Evolutionary conservation across 2,329 filamentous ascomycete genomes (phyloP), one percentile per base, ranked within the genome.

Genomic region (Lecanicillium sp.): DNA sequence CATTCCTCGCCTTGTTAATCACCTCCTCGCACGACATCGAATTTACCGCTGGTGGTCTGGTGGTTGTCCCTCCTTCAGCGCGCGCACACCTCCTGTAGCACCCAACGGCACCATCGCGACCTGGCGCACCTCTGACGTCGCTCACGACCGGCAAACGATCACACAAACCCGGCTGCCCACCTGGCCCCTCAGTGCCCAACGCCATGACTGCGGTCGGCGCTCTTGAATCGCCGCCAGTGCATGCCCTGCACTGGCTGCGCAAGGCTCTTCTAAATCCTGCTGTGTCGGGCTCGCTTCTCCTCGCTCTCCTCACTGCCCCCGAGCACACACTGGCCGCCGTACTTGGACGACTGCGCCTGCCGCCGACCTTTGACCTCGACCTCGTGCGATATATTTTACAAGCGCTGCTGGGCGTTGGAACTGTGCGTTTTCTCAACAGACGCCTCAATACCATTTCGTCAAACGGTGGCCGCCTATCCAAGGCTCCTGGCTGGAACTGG

Each of bases 401-500:
- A 25, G 22, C 22, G 11, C 22, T 25, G 7, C 11, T 25, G 22
- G 11, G 22, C 22, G 11, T 25, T 11, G 43, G 40, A 13, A n/a
- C 37, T 12, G 37, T 40, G 20, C 33, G 31, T 10, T 31, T 17
- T 19, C 20, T 33, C 28, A 44, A 42, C 40, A 33, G 30, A 17
- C 25, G 9, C 12, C 33, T 37, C 43, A 44, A 40, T 40, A 12
- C 33, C 20, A 22, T 29, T 17, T 36, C 40, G 3, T 22, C 25
- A 29, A 42, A 42, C 33, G 27, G 29, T 12, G 39, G 40, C 33
- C 37, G 39, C 29, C 13, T 44, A 29, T 20, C 17, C 14, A 25
- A 20, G 11, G 33, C 29, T 19, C 3, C n/a, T n/a, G 59, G 52
- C 29, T 79, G 77, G 56, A 65, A 74, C 51, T 84, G 80, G 77